Evolutionary conservation across 805 yeast species (phyloP).

Genomic region (Blastobotrys chiropterorum): DNA sequence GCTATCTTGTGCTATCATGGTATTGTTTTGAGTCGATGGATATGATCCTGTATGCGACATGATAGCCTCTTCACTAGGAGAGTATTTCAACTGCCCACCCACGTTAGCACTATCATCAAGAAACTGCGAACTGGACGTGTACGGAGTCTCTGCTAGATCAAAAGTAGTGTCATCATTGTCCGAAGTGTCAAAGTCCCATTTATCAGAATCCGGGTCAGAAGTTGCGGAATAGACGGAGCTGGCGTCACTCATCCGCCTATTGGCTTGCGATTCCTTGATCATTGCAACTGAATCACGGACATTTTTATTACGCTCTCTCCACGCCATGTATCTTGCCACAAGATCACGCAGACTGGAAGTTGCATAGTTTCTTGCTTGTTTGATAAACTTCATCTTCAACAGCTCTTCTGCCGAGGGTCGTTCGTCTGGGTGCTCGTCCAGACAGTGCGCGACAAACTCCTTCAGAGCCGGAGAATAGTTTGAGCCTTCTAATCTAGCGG

Average conservation of each 20-base stretch:
- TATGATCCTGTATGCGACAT: background rate
- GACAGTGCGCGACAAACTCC: conserved; percentile 83
- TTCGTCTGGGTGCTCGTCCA: conserved; percentile 89
- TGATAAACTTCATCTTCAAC: conserved; percentile 65
- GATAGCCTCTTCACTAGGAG: background rate
- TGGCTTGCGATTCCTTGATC: conserved; percentile 17
- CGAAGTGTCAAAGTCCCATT: conserved; percentile 81
- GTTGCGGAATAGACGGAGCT: background rate
- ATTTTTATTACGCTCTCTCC: conserved; percentile 54
- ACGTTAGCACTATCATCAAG: background rate
- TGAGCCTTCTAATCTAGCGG: conserved; percentile 90
- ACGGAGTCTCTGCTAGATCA: background rate
- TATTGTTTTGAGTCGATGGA: background rate
- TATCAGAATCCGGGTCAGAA: conserved; percentile 27
- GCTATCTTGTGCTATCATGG: background rate
- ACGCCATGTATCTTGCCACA: conserved; percentile 41
- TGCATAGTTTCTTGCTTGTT: conserved; percentile 52
- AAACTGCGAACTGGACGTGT: background rate
- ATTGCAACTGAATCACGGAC: conserved; percentile 35
- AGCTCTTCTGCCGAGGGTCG: conserved; percentile 84
- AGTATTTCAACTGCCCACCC: background rate
- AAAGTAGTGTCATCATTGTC: conserved; percentile 1
- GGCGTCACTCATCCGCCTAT: background rate
- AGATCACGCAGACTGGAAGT: conserved; percentile 64
- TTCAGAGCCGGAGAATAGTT: conserved; percentile 70